Base-by-base conservation (phyloP, 164 flowering plant genomes). In the Tetracentron sinense region DNA sequence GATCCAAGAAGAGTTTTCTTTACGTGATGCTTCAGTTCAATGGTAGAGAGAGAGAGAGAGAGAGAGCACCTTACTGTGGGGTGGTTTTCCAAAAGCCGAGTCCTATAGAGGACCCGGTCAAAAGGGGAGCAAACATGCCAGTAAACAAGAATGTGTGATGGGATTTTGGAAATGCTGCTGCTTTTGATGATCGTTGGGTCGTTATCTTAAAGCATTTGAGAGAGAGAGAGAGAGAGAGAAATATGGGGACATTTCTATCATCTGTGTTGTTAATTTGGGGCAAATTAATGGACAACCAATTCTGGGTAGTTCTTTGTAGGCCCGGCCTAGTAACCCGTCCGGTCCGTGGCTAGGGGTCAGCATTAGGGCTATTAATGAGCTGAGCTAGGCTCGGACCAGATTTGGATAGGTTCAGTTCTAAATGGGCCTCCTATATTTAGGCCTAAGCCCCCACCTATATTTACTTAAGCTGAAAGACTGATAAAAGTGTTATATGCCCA, bases 1-100 rank as follows among this genome's bases (percentile, higher is more conserved):
- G 81, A 77, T 77, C 82, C 82, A 66, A 79, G 80, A 75, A 72
- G 68, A 53, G 50, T 30, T 47, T 60, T 46, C 69, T 75, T 71
- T 66, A 74, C 65, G 71, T 71, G 72, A 42, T 69, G 62, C 30
- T 54, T 60, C 69, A 62, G 67, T 33, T 44, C 19, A 48, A n/a
- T n/a, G 15, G 59, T 21, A n/a, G 53, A 27, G 54, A 61, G 66
- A 57, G 62, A 19, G 47, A 38, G 56, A 29, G n/a, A 46, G 23
- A 48, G n/a, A n/a, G n/a, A n/a, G 47, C 47, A 56, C 20, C 14
- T 63, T 20, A 3, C 5, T 56, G 17, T 42, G 8, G 58, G 28
- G 61, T 60, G 52, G 74, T 48, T 31, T 50, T 38, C 55, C 14
- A n/a, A n/a, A n/a, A n/a, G n/a, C n/a, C n/a, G 65, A 69, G 42